These are phyloP conservation scores for Boletus barrowsii DNA, from an alignment of 768 basidiomycete genomes.

Conservation along the genomic window DNA sequence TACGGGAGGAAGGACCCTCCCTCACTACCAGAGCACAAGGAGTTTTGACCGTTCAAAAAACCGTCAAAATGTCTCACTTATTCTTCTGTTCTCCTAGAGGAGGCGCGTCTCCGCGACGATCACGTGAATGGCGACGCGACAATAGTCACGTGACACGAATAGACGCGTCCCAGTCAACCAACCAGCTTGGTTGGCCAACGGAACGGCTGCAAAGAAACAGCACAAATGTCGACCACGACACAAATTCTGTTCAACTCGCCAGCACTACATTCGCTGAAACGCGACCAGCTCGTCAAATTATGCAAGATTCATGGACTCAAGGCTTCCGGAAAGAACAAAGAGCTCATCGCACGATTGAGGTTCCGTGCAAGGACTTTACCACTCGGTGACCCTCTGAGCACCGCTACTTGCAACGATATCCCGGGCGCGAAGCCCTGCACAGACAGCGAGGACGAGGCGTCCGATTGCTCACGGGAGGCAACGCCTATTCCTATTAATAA, in stretches of 20 bases:
- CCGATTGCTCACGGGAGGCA: conserved; percentile 20
- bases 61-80: conserved; percentile 13
- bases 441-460: conserved; percentile 32
- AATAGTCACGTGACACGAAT: conserved; percentile 17
- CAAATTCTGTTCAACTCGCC: conserved; percentile 84
- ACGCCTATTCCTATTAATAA: conserved; percentile 16
- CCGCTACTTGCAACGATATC: conserved; percentile 52
- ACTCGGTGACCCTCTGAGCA: conserved; percentile 50
- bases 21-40: not conserved
- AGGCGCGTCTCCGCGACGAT: conserved; percentile 1
- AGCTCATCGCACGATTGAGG: conserved; percentile 68
- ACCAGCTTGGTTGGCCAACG: conserved; percentile 1
- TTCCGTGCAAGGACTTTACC: conserved; percentile 65
- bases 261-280: conserved; percentile 77
- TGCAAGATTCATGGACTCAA: conserved; percentile 83
- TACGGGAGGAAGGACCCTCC: not conserved
- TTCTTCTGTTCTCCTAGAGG: conserved; percentile 8
- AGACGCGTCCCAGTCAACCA: conserved; percentile 17
- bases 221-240: conserved; percentile 63
- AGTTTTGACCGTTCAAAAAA: not conserved
- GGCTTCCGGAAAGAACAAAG: conserved; percentile 74
- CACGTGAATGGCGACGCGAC: conserved; percentile 15
- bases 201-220: conserved; percentile 3
- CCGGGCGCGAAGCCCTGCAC: conserved; percentile 28
- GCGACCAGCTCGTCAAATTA: conserved; percentile 79